Evolutionary conservation across 305 asterid species (phyloP), one percentile per base, ranked within the genome.

Genomic region (Petunia hybrid): DNA sequence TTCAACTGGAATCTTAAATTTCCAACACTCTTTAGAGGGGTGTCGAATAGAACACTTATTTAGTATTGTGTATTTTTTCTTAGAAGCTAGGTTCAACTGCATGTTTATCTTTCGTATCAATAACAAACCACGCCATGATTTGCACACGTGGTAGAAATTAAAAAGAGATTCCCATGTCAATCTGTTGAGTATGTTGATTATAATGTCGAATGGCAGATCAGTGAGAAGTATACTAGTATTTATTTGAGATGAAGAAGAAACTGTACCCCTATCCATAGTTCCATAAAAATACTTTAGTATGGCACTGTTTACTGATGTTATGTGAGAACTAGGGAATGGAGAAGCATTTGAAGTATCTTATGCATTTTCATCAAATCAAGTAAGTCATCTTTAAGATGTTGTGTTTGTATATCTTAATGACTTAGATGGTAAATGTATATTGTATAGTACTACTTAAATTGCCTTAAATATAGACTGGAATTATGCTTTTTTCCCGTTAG

Each of bases 1-100:
- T n/a, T 43, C 57, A 4, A 69, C 22, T 1, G 76, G 76, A 69
- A 69, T 69, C 13, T 69, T 69, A 9, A 69, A 69, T 69, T 36
- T 43, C 10, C 16, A 38, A 1, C 39, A 14, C 48, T 12, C 48
- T 0, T 66, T 1, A 8, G 6, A 0, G 1, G 4, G 10, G 0
- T 6, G 0, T 5, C 3, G 16, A 16, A 16, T 1, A 65, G 2
- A 9, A 69, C 0, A 1, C 0, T 22, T 8, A 10, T 40, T 22
- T 9, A 12, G 2, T 5, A 70, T 2, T 70, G 42, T 9, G 77
- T 16, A 70, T 22, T 4, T 1, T 14, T 2, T 2, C 1, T 70
- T 10, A 7, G 31, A 70, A 4, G 46, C 1, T 9, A 1, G 1
- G 7, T 70, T 12, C 10, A 70, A 4, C 45, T 2, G 42, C 2